A percentile compares a stretch with the other conserved stretches of the same genome.
Conservation (phyloP, 148 eudicot species). For the Salicornia ramosissima region DNA sequence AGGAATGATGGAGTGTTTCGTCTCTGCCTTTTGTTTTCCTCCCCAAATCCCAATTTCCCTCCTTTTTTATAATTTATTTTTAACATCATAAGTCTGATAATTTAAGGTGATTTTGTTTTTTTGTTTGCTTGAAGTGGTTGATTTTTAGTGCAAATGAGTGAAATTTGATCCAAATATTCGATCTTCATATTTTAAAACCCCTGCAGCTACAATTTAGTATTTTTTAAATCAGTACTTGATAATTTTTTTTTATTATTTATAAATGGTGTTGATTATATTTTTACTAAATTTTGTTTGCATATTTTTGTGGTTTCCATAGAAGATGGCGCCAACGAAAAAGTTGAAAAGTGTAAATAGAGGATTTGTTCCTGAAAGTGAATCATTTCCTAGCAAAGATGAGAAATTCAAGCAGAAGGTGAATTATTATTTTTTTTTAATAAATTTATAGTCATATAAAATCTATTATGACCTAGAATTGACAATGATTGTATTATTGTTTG, state of each 20-base stretch:
- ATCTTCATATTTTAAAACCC: not conserved
- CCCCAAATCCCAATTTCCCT: not conserved
- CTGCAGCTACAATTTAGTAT: not conserved
- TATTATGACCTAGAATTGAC: not conserved
- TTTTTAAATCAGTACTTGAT: not conserved
- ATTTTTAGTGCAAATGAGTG: not conserved
- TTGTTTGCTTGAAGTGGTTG: not conserved
- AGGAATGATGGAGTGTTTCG: too few species aligned
- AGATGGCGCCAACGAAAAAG: constrained; percentile 48
- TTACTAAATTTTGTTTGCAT: not conserved
- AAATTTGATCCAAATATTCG: not conserved
- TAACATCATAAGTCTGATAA: not conserved
- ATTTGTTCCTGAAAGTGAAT: constrained; percentile 22
- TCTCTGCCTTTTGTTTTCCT: too few species aligned
- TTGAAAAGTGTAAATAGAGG: constrained; percentile 37
- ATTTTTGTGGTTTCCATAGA: not conserved
- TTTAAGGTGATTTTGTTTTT: not conserved
- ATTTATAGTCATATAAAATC: not conserved
- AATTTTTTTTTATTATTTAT: not conserved
- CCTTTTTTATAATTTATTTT: not conserved
- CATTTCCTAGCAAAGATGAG: constrained; percentile 30
- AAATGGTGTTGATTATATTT: not conserved
- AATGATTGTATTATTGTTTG: not conserved
- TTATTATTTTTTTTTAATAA: not conserved
- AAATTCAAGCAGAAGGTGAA: constrained; percentile 43